Evolutionary conservation across 805 yeast genomes (phyloP).

Genomic region (Saturnispora hagleri): DNA sequence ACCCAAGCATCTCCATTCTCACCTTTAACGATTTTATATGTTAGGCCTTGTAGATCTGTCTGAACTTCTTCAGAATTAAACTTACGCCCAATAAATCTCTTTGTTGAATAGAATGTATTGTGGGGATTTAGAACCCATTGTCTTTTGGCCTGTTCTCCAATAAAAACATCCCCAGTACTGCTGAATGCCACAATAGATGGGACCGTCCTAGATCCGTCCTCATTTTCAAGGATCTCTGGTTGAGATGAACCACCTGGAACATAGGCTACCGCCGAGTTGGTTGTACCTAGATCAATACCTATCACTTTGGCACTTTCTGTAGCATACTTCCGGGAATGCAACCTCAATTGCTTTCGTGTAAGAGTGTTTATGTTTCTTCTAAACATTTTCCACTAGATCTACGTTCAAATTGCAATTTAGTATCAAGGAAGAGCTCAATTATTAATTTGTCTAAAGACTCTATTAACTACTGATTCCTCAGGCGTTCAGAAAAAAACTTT

Average conservation of each 20-base stretch:
- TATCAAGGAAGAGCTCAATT: no score
- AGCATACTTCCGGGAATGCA: neutral
- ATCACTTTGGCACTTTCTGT: slow-evolving; percentile 38
- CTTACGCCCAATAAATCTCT: slow-evolving; percentile 90
- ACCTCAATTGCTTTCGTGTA: neutral
- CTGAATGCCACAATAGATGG: slow-evolving; percentile 95
- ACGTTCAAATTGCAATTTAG: neutral
- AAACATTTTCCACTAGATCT: neutral
- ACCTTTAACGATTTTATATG: slow-evolving; percentile 81
- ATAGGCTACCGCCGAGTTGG: slow-evolving; percentile 83
- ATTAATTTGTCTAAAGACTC: no score
- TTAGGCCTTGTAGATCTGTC: slow-evolving; percentile 78
- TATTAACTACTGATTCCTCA: no score
- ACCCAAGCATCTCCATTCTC: slow-evolving; percentile 95
- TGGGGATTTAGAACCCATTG: slow-evolving; percentile 93
- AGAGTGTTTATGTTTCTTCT: neutral
- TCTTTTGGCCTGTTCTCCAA: slow-evolving; percentile 93
- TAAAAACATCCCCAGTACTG: slow-evolving; percentile 75
- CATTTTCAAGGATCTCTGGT: slow-evolving; percentile 72
- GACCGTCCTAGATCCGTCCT: slow-evolving; percentile 72
- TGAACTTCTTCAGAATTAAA: slow-evolving; percentile 85
- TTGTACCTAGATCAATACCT: slow-evolving; percentile 83
- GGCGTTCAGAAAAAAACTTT: no score
- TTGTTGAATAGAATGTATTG: slow-evolving; percentile 90
- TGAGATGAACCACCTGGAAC: slow-evolving; percentile 55